Percentiles rank a stretch among this genome's conserved stretches.
Evolutionary conservation across 108 stramenopile genomes (phyloP).

Genomic region (Cyclotella baltica): DNA sequence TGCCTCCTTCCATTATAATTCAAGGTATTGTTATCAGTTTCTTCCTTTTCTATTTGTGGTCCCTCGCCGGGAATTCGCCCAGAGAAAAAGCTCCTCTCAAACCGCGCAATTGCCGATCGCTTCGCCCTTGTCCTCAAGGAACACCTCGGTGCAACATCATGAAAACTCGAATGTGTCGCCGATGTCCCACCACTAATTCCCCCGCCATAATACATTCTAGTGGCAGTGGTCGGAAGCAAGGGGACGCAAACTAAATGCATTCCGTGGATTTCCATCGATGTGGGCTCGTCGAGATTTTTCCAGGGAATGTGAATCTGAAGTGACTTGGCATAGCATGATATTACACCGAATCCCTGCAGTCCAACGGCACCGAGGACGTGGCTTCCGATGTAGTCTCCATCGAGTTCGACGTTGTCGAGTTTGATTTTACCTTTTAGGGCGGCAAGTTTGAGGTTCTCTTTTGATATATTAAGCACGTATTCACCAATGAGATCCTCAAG

Average conservation of each 20-base stretch:
- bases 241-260: constrained; percentile 84
- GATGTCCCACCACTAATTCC: constrained; percentile 43
- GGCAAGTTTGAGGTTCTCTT: constrained; percentile 78
- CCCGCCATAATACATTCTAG: constrained; percentile 70
- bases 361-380: constrained; percentile 77
- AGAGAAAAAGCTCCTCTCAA: constrained; percentile 78
- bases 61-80: constrained; percentile 77
- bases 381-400: constrained; percentile 82
- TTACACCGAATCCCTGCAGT: constrained; percentile 77
- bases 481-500: constrained; percentile 85
- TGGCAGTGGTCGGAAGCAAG: constrained; percentile 72
- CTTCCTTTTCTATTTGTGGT: constrained; percentile 44
- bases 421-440: constrained; percentile 79
- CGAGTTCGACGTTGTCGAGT: constrained; percentile 85
- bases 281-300: constrained; percentile 74
- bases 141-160: constrained; percentile 33
- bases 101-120: constrained; percentile 72
- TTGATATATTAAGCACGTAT: constrained; percentile 83
- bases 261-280: constrained; percentile 69
- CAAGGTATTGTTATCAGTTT: constrained; percentile 8
- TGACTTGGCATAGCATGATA: constrained; percentile 73
- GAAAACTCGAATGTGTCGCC: neutral
- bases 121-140: constrained; percentile 76
- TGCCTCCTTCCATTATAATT: constrained; percentile 36
- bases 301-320: constrained; percentile 70